Conservation (phyloP, 108 stramenopile species). For the Cyclotella cryptica region DNA sequence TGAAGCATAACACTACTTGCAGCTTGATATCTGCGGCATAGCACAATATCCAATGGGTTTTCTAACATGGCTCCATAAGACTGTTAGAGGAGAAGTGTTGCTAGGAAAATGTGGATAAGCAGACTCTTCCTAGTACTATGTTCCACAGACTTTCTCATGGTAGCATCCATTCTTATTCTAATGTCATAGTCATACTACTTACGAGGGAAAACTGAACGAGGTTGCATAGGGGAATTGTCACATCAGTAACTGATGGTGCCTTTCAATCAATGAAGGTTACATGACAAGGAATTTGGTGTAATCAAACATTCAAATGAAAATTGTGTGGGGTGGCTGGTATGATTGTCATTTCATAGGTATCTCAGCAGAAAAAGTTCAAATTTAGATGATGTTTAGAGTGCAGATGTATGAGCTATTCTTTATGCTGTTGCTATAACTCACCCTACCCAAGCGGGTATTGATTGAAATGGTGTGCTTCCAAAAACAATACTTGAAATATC, state of each 20-base stretch:
- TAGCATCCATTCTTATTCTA: conserved; percentile 27
- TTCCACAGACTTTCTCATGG: conserved; percentile 27
- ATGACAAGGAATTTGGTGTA: conserved; percentile 50
- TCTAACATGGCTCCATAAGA: neutral
- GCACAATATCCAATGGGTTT: conserved; percentile 37
- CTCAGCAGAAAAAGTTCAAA: conserved; percentile 3
- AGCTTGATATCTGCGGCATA: conserved; percentile 25
- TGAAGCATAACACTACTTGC: conserved; percentile 35
- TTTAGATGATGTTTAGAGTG: neutral
- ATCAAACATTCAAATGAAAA: conserved; percentile 31
- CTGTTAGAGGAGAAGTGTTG: conserved; percentile 25
- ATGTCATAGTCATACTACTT: conserved; percentile 8
- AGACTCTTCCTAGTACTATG: conserved; percentile 28
- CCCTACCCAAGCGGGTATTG: conserved; percentile 28
- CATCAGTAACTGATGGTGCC: neutral
- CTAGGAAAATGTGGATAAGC: conserved; percentile 21
- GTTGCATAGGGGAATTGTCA: neutral
- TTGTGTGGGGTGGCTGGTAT: conserved; percentile 45
- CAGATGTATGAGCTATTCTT: neutral
- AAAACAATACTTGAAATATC: conserved; percentile 25
- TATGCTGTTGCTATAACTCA: conserved; percentile 19
- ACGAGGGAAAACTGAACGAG: conserved; percentile 34
- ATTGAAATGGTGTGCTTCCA: conserved; percentile 33
- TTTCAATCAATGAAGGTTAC: conserved; percentile 15
- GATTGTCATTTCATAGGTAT: conserved; percentile 32